These are phyloP conservation scores for Talinum fruticosum DNA, from an alignment of 148 eudicot genomes.

Conservation along the genomic window DNA sequence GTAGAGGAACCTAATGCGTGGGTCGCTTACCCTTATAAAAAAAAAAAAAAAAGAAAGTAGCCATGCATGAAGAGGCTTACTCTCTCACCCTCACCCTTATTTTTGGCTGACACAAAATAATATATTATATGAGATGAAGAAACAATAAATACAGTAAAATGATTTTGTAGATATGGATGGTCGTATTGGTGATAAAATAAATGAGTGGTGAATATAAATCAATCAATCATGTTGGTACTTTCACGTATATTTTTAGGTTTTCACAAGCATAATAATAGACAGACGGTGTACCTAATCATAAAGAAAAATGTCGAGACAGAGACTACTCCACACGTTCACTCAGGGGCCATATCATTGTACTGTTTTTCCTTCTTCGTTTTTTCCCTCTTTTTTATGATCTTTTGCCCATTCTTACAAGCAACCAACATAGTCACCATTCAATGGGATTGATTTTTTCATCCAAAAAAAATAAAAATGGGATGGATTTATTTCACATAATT, in stretches of 20 bases:
- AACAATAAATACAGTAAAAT: not conserved
- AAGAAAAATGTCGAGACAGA: conserved; percentile 1
- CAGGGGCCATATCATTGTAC: not conserved
- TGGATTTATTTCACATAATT: too few species aligned
- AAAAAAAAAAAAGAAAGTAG: too few species aligned
- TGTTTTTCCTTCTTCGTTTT: not conserved
- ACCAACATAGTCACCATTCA: not conserved
- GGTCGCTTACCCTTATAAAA: too few species aligned
- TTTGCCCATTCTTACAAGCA: conserved; percentile 1
- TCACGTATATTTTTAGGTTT: not conserved
- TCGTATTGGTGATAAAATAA: not conserved
- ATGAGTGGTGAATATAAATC: not conserved
- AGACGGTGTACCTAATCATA: not conserved
- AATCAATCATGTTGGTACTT: not conserved
- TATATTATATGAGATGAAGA: not conserved
- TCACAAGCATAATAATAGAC: not conserved
- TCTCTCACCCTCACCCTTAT: not conserved
- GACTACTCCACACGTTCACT: conserved; percentile 1
- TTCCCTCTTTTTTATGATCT: not conserved
- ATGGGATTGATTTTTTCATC: not conserved
- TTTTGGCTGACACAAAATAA: not conserved
- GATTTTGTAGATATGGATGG: not conserved
- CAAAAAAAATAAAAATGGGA: too few species aligned
- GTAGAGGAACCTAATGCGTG: too few species aligned
- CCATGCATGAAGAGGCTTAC: too few species aligned